Conservation (phyloP, 106 monocot genomes). For the Dioscorea alata region DNA sequence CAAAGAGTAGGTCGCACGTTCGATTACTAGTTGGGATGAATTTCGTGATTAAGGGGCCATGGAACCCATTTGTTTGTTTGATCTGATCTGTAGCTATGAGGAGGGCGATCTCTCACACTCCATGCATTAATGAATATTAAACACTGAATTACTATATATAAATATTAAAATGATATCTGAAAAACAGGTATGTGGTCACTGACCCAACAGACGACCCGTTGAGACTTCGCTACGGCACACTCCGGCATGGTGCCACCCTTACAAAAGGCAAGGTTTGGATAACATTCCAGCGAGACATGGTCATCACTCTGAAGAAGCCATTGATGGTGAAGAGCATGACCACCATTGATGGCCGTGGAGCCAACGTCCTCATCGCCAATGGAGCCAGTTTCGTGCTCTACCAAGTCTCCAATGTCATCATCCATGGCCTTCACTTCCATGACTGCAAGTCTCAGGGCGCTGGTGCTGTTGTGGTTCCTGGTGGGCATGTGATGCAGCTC, state of each 20-base stretch:
- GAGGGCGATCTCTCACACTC: too few species aligned
- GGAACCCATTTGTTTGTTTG: too few species aligned
- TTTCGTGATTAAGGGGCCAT: too few species aligned
- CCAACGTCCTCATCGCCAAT: constrained; percentile 28
- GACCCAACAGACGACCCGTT: constrained; percentile 34
- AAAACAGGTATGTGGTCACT: constrained; percentile 17
- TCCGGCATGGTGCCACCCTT: constrained; percentile 26
- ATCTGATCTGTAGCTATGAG: too few species aligned
- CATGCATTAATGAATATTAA: too few species aligned
- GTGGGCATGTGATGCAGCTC: constrained; percentile 5
- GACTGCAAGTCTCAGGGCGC: not conserved
- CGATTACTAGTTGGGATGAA: too few species aligned
- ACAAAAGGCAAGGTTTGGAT: constrained; percentile 38
- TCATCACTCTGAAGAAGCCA: constrained; percentile 26
- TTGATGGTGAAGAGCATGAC: constrained; percentile 33
- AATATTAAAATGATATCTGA: too few species aligned
- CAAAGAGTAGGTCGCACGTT: too few species aligned
- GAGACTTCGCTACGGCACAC: constrained; percentile 20
- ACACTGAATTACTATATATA: too few species aligned
- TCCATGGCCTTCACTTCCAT: constrained; percentile 37
- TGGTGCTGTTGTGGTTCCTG: constrained; percentile 7
- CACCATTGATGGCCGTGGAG: constrained; percentile 38
- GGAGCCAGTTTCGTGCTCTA: constrained; percentile 36
- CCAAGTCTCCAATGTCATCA: constrained; percentile 27
- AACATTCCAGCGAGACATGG: constrained; percentile 22